Base-by-base conservation (phyloP, 805 yeast genomes). In the Spathaspora arborariae region DNA sequence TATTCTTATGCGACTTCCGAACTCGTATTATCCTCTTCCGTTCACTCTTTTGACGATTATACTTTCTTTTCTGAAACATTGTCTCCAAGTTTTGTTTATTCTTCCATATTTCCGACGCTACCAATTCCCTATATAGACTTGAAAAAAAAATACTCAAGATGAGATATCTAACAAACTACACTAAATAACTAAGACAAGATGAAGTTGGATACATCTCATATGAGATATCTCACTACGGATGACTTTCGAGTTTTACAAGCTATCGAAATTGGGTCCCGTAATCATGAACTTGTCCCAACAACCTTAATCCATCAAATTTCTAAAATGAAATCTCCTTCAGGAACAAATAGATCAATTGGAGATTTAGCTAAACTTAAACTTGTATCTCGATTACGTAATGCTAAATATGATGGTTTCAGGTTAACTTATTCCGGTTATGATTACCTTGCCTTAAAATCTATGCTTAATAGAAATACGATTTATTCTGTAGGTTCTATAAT, bases 251-350 rank as follows among this genome's bases (percentile, higher is more conserved):
- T 90, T 8, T 80, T 94, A 39, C 84, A 84, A 47, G 97, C 96
- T 0, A 86, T 87, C 16, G 98, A 94, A 62, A 75, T 79, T 63
- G 99, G 98, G 10, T 84, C 97, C 1, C 77, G 87, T 52, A 92
- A 87, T 65, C 99, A 94, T 66, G 97, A 92, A 62, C 80, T 94
- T 46, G 98, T 94, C 19, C 99, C 99, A 16, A 88, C 96, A 0
- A 75, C 77, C 34, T 68, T 94, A 69, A 90, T 94, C 45, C 86
- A 83, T 52, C 85, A 85, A 51, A 69, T 90, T 26, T 88, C 96
- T 11, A 88, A 89, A 3, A 64, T 90, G 57, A 79, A 86, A 54
- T 81, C 89, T 18, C 79, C 81, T 5, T 81, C 95, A 1, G 84
- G 85, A 21, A 87, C 96, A 1, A 83, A 84, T 58, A 76, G 88